Conservation (phyloP, 1,139 yeast genomes). For the Yamadazyma atmosphaerica region DNA sequence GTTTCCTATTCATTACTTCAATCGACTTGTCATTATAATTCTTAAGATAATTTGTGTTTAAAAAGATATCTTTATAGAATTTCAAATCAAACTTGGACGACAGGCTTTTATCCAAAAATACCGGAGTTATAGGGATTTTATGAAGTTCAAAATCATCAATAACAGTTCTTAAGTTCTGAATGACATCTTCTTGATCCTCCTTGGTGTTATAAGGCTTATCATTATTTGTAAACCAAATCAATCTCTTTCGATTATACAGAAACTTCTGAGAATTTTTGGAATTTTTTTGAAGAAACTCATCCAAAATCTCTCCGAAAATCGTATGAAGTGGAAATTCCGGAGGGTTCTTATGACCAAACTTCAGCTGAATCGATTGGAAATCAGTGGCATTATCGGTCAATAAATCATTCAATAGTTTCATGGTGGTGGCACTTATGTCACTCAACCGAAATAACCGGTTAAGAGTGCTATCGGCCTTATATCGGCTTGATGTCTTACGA, state of each 20-base stretch:
- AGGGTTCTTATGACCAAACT: slow-evolving; percentile 7
- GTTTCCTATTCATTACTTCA: slow-evolving; percentile 1
- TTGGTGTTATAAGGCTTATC: slow-evolving; percentile 36
- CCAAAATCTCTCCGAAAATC: slow-evolving; percentile 33
- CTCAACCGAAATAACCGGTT: slow-evolving; percentile 34
- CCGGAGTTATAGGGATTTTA: slow-evolving; percentile 59
- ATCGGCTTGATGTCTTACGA: slow-evolving; percentile 25
- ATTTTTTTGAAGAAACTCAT: slow-evolving; percentile 27
- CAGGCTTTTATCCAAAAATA: slow-evolving; percentile 47
- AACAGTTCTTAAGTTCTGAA: slow-evolving; percentile 52
- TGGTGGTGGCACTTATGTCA: slow-evolving; percentile 38
- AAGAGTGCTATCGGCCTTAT: slow-evolving; percentile 29
- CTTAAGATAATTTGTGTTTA: slow-evolving; percentile 39
- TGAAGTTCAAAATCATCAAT: slow-evolving; percentile 59
- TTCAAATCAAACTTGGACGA: slow-evolving; percentile 44
- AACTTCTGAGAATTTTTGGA: slow-evolving; percentile 22
- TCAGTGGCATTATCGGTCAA: slow-evolving; percentile 29
- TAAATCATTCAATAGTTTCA: slow-evolving; percentile 38
- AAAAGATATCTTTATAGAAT: slow-evolving; percentile 57
- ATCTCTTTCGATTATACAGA: slow-evolving; percentile 28
- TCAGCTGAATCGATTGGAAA: slow-evolving; percentile 11
- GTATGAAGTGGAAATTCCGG: slow-evolving; percentile 35
- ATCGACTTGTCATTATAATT: slow-evolving; percentile 4
- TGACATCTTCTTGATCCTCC: slow-evolving; percentile 15
- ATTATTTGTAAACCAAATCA: slow-evolving; percentile 45